Conservation (phyloP, 1,284 basidiomycete genomes). For the Ustilago nuda region DNA sequence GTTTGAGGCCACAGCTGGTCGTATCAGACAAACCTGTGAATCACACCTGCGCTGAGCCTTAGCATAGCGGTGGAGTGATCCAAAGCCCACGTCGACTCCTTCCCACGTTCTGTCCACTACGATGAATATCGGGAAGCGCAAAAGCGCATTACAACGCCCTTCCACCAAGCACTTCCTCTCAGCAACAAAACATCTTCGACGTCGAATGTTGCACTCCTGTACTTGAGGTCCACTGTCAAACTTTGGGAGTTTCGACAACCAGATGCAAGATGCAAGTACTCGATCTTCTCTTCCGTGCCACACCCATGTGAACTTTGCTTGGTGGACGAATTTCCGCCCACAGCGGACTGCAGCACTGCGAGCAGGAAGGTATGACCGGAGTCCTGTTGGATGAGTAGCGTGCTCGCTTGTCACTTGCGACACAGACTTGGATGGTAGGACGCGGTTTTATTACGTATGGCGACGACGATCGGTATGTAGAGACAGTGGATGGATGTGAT, state of each 20-base stretch:
- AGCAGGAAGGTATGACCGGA: too few relatives aligned
- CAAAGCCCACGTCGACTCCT: not conserved
- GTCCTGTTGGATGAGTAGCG: too few relatives aligned
- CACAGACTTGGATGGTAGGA: too few relatives aligned
- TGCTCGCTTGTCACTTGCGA: too few relatives aligned
- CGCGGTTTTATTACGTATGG: too few relatives aligned
- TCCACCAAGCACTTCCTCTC: not conserved
- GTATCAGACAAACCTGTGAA: not conserved
- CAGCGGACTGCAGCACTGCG: too few relatives aligned
- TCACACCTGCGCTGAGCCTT: not conserved
- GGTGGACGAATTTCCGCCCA: not conserved
- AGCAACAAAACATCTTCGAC: not conserved
- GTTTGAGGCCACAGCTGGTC: not conserved
- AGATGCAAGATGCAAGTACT: not conserved
- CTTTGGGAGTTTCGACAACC: not conserved
- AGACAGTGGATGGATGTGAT: too few relatives aligned
- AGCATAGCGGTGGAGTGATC: not conserved
- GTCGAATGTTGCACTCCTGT: not conserved
- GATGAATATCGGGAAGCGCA: not conserved
- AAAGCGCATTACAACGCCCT: constrained; percentile 1
- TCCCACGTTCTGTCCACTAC: not conserved
- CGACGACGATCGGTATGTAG: too few relatives aligned
- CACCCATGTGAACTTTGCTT: not conserved
- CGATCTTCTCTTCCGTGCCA: too few relatives aligned
- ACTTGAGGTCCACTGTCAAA: not conserved